phyloP scores from a whole-genome alignment of 2,329 filamentous ascomycete genomes.

The Alternaria brassicicola region DNA sequence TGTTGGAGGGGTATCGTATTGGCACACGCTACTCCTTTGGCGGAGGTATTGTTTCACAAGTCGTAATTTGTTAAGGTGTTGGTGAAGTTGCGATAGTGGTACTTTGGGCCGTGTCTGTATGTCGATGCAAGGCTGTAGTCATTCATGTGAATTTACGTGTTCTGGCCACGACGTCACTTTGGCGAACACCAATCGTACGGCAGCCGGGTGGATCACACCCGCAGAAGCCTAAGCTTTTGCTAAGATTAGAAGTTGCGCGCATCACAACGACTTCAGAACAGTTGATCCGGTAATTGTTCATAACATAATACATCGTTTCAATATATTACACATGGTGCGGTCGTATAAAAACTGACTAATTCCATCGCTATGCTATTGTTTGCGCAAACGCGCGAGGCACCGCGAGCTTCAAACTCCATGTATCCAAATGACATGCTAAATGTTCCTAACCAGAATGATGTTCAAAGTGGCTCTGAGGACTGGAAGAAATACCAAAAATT shows the following conservation, averaged over 20 bases:
- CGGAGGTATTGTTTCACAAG: neutral
- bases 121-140: neutral
- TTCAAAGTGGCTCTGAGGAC: neutral
- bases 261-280: neutral
- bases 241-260: neutral
- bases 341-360: neutral
- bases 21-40: neutral
- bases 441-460: neutral
- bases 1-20: neutral
- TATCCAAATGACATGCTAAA: neutral
- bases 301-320: neutral
- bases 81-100: neutral
- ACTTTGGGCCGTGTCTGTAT: neutral
- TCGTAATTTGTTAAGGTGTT: neutral
- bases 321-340: neutral
- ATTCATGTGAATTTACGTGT: constrained; percentile 1
- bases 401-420: neutral
- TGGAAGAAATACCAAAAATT: neutral
- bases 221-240: constrained; percentile 16
- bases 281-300: neutral
- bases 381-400: neutral
- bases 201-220: constrained; percentile 13
- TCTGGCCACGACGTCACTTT: constrained; percentile 19
- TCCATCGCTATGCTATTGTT: neutral
- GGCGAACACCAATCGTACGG: constrained; percentile 17